These are phyloP conservation scores for Tympanopsis confertula DNA, from an alignment of 2,329 filamentous ascomycete species.

Conservation along the genomic window DNA sequence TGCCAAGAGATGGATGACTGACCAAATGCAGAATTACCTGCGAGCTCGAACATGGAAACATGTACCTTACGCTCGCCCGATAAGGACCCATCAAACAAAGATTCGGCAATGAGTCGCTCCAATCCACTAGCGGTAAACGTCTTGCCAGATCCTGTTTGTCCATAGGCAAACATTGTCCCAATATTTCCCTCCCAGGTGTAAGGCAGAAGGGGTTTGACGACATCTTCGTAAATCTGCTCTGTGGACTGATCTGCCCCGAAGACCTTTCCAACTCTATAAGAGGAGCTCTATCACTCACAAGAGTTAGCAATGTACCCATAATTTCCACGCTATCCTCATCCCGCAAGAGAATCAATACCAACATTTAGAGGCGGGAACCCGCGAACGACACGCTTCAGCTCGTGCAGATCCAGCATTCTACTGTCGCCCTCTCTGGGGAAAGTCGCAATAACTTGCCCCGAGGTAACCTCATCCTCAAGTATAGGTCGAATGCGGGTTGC, in stretches of 20 bases:
- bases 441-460: slow-evolving; percentile 15
- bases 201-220: slow-evolving; percentile 27
- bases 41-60: slow-evolving; percentile 25
- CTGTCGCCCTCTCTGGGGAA: slow-evolving; percentile 10
- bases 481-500: slow-evolving; percentile 23
- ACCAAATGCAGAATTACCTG: slow-evolving; percentile 18
- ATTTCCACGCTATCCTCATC: too few species aligned
- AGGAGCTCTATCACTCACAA: slow-evolving; percentile 13
- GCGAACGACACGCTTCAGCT: slow-evolving; percentile 18
- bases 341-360: neutral
- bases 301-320: neutral
- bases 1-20: neutral
- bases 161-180: slow-evolving; percentile 34
- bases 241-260: slow-evolving; percentile 22
- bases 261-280: slow-evolving; percentile 20
- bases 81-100: slow-evolving; percentile 14
- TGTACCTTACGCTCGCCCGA: slow-evolving; percentile 16
- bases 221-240: slow-evolving; percentile 24
- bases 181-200: slow-evolving; percentile 33
- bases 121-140: slow-evolving; percentile 29
- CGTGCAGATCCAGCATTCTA: slow-evolving; percentile 21
- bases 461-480: slow-evolving; percentile 17
- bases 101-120: slow-evolving; percentile 24
- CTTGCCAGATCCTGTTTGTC: slow-evolving; percentile 36
- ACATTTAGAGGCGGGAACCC: slow-evolving; percentile 18